Evolutionary conservation across 306 rosid genomes (phyloP), one percentile per base, ranked within the genome.

Genomic region (Castanea sativa): DNA sequence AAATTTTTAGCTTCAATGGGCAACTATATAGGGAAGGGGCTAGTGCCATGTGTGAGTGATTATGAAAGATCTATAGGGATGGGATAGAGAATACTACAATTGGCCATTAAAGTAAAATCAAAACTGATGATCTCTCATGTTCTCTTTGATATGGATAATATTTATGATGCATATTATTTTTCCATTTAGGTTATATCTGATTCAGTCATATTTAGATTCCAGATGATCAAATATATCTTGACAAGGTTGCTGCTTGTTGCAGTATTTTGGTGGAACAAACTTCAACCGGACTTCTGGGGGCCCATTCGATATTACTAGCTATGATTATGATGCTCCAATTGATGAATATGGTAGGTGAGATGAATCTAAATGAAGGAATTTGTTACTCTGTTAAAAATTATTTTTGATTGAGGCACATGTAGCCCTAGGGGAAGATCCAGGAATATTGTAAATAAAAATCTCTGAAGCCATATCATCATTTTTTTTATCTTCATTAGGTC

Each of bases 191-290:
- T 73, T 82, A 70, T 69, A 71, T 77, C 76, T 12, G 74, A 53
- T 55, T 49, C 32, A 56, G 55, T 70, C 43, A 56, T 78, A 64
- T 53, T 71, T 80, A 80, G 70, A 74, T 69, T 58, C 63, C 57
- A 6, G 63, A 76, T 73, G 25, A 38, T 76, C 19, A 25, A 73
- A 75, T 59, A 75, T 79, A 77, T 78, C 84, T 77, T 89, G 84
- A 84, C 73, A 55, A 77, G 43, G 73, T 56, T 74, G 75, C 83
- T 79, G 77, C 80, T 59, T 84, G 57, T 84, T 89, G 76, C 90
- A 94, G 99, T 94, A 86, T 86, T 91, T 90, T 89, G 99, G 99
- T 12, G 99, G 99, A 80, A 94, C 99, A 76, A 94, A 94, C 88
- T 94, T 94, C 90, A 97, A 94, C 25, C 93, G 97, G 80, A 92